A percentile compares a stretch with the other conserved stretches of the same genome.
Evolutionary conservation across 768 basidiomycete genomes (phyloP).

Genomic region (Boletus huronensis): DNA sequence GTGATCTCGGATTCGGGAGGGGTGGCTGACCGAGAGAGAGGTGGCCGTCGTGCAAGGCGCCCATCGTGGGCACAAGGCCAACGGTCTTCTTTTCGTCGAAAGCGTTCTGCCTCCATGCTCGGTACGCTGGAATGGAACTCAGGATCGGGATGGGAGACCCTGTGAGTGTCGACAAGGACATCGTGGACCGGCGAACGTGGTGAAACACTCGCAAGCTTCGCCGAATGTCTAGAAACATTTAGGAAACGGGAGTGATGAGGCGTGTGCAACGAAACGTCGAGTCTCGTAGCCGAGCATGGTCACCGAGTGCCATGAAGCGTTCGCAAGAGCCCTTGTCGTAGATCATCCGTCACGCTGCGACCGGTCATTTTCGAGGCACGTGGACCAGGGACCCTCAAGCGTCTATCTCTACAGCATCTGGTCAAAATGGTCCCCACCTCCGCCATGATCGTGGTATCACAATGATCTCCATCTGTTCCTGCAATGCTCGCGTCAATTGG

Average conservation of each 20-base stretch:
- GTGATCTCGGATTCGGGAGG: conserved; percentile 16
- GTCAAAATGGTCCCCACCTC: conserved; percentile 38
- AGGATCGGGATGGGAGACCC: conserved; percentile 45
- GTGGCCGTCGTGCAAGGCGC: conserved; percentile 92
- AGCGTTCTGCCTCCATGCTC: conserved; percentile 71
- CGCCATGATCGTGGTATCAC: conserved; percentile 43
- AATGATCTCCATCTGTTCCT: not conserved
- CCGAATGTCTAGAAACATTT: conserved; percentile 12
- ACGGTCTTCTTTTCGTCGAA: conserved; percentile 61
- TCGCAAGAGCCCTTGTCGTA: not conserved
- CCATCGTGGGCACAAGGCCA: conserved; percentile 98
- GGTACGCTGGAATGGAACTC: conserved; percentile 55
- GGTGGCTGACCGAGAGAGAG: conserved; percentile 71
- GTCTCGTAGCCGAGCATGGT: not conserved
- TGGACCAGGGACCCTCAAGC: not conserved
- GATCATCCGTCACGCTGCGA: not conserved
- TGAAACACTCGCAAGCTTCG: not conserved
- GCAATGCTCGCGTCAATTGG: conserved; percentile 1
- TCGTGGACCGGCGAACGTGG: not conserved
- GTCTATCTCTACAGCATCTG: conserved; percentile 14
- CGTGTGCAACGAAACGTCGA: not conserved
- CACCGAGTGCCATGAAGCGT: not conserved
- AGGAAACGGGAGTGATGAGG: not conserved
- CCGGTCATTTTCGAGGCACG: not conserved
- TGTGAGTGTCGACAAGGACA: conserved; percentile 26